A percentile compares a stretch with the other conserved stretches of the same genome.
Conservation (phyloP, 768 basidiomycete species). For the Mycena epipterygia region DNA sequence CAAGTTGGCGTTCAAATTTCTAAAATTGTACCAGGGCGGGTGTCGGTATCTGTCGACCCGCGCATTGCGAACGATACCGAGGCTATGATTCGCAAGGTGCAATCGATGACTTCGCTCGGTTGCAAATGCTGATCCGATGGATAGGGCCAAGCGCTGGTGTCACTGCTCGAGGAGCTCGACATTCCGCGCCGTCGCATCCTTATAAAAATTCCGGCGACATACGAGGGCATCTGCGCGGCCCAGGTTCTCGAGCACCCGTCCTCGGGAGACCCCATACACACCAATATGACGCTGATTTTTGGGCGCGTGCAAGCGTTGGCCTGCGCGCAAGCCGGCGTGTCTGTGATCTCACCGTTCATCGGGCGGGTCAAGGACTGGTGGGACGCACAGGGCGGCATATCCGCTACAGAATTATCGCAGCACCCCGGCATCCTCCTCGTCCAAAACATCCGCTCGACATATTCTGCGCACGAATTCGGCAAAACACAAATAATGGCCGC, state of each 20-base stretch:
- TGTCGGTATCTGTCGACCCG: conserved; percentile 53
- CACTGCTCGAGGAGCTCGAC: conserved; percentile 46
- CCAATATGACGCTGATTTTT: conserved; percentile 55
- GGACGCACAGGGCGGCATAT: conserved; percentile 35
- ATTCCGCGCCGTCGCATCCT: conserved; percentile 47
- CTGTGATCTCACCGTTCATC: conserved; percentile 53
- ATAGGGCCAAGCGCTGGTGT: conserved; percentile 45
- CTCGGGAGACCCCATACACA: conserved; percentile 42
- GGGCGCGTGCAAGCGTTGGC: conserved; percentile 51
- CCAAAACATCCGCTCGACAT: conserved; percentile 44
- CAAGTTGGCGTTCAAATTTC: conserved; percentile 50
- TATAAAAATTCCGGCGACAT: conserved; percentile 53
- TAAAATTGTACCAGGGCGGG: conserved; percentile 49
- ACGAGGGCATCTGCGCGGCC: conserved; percentile 50
- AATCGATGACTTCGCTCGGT: neutral
- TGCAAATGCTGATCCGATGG: neutral
- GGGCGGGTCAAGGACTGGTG: conserved; percentile 58
- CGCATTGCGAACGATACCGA: conserved; percentile 46
- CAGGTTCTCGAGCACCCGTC: conserved; percentile 43
- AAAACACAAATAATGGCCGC: conserved; percentile 51
- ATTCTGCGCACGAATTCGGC: conserved; percentile 37
- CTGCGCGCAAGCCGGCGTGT: conserved; percentile 51
- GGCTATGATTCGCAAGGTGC: conserved; percentile 46
- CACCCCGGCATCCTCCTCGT: conserved; percentile 51
- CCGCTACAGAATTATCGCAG: conserved; percentile 36